Percentiles rank a stretch among this genome's conserved stretches.
These are phyloP conservation scores for Aureobasidium lini DNA, from an alignment of 2,329 filamentous ascomycete species.

Conservation along the genomic window DNA sequence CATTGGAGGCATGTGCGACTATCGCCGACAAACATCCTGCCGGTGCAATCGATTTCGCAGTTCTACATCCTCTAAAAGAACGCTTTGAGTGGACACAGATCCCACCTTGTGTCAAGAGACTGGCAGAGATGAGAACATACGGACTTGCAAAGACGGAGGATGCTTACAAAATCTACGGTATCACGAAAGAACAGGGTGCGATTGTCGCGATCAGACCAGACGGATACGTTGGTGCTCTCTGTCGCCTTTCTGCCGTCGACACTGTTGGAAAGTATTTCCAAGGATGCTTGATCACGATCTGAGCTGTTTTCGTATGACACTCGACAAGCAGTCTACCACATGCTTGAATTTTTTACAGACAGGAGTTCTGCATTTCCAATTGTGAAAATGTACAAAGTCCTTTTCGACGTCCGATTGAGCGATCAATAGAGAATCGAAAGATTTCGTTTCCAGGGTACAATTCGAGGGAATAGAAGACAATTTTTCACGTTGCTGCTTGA, in stretches of 20 bases:
- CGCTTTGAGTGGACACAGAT: conserved; percentile 20
- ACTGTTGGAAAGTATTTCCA: background rate
- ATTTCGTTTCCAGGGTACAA: too few species aligned
- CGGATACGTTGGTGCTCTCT: conserved; percentile 46
- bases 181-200: conserved; percentile 48
- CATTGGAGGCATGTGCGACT: conserved; percentile 14
- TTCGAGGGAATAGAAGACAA: too few species aligned
- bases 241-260: background rate
- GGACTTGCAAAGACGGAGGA: conserved; percentile 17
- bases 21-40: conserved; percentile 16
- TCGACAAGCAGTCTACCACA: background rate
- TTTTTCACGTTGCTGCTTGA: too few species aligned
- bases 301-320: background rate
- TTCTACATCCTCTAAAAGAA: conserved; percentile 18
- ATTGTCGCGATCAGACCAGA: conserved; percentile 56
- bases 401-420: too few species aligned
- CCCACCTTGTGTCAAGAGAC: conserved; percentile 16
- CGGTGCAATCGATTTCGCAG: conserved; percentile 16
- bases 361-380: too few species aligned
- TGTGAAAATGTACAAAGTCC: too few species aligned
- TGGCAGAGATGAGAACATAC: conserved; percentile 19
- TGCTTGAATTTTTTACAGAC: too few species aligned
- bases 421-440: too few species aligned
- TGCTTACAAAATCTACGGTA: conserved; percentile 50
- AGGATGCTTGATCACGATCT: background rate